phyloP scores from a whole-genome alignment of 352 stramenopile genomes.

The Globisporangium echinulatum region DNA sequence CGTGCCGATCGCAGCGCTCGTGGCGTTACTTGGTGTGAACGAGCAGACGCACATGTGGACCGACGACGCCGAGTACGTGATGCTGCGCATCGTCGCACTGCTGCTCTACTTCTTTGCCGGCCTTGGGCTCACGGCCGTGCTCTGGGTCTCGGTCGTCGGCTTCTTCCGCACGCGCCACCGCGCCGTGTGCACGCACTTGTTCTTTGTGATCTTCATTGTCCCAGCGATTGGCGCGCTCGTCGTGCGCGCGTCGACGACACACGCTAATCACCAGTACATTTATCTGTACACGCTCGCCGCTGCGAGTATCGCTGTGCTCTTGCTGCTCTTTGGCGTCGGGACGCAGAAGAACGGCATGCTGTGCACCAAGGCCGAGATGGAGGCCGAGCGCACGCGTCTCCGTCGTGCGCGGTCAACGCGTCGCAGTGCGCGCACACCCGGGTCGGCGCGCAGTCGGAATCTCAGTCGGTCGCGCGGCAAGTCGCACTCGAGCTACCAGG shows the following conservation, averaged over 20 bases:
- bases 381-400: conserved; percentile 39
- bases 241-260: conserved; percentile 28
- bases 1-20: conserved; percentile 37
- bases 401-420: conserved; percentile 44
- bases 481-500: conserved; percentile 66
- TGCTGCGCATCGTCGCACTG: conserved; percentile 30
- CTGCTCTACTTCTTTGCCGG: conserved; percentile 77
- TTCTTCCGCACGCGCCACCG: conserved; percentile 59
- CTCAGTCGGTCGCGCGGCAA: conserved; percentile 57
- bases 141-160: conserved; percentile 55
- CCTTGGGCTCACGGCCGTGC: conserved; percentile 48
- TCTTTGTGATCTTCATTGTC: conserved; percentile 59
- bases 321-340: conserved; percentile 44
- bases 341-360: conserved; percentile 66
- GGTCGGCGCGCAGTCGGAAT: conserved; percentile 51
- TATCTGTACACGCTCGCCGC: conserved; percentile 51
- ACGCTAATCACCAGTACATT: conserved; percentile 35
- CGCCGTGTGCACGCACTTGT: conserved; percentile 36
- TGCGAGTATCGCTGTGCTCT: conserved; percentile 32
- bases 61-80: conserved; percentile 36
- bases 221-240: conserved; percentile 31
- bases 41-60: conserved; percentile 37
- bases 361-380: conserved; percentile 57
- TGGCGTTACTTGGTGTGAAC: conserved; percentile 51
- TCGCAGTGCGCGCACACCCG: conserved; percentile 48